Percentiles rank a stretch among this genome's conserved stretches.
phyloP scores from a whole-genome alignment of 2,329 filamentous ascomycete genomes.

The Epicoccum sorghinum region DNA sequence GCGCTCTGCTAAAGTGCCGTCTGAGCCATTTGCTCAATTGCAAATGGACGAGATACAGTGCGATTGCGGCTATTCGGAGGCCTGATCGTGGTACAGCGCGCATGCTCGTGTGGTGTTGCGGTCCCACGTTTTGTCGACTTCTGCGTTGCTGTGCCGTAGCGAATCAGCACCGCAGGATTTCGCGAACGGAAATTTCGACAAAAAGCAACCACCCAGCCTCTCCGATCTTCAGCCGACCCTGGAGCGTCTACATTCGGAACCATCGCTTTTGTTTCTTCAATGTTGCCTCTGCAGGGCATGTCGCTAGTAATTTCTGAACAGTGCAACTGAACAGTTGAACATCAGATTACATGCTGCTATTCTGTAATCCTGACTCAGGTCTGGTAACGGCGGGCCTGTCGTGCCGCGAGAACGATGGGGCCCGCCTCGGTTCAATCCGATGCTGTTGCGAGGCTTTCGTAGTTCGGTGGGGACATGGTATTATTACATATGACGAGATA shows the following conservation, averaged over 20 bases:
- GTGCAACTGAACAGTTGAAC: neutral
- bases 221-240: too few species aligned
- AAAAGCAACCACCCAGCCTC: neutral
- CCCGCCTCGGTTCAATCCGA: constrained; percentile 4
- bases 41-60: neutral
- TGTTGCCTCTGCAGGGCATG: too few species aligned
- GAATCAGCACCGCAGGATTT: neutral
- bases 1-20: constrained; percentile 5
- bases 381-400: neutral
- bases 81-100: neutral
- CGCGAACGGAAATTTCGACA: neutral
- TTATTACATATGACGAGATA: neutral
- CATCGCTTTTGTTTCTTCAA: too few species aligned
- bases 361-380: too few species aligned
- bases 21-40: constrained; percentile 6
- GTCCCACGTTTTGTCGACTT: neutral
- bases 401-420: constrained; percentile 5
- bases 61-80: neutral
- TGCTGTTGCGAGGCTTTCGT: constrained; percentile 1
- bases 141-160: neutral
- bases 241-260: too few species aligned
- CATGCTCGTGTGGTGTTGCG: constrained; percentile 7
- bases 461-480: constrained; percentile 7
- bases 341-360: too few species aligned
- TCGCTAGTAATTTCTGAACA: neutral